phyloP scores from a whole-genome alignment of 371 early-diverging fungal genomes.

The Umbelopsis sp. region DNA sequence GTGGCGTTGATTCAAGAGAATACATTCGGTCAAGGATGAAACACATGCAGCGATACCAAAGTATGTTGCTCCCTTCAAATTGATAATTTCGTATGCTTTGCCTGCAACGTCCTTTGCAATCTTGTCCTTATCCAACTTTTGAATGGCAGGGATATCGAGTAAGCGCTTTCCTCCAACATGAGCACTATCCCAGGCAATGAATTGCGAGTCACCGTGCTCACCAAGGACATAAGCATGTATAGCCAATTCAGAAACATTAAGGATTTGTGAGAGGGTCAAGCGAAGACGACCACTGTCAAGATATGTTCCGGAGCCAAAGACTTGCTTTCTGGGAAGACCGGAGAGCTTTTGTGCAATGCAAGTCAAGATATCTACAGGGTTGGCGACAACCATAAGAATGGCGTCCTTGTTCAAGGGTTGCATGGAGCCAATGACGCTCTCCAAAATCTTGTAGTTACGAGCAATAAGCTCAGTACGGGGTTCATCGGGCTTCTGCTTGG shows the following conservation, averaged over 20 bases:
- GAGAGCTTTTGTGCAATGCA: slow-evolving; percentile 80
- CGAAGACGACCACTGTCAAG: slow-evolving; percentile 82
- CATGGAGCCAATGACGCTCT: slow-evolving; percentile 70
- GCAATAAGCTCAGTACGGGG: slow-evolving; percentile 75
- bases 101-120: slow-evolving; percentile 61
- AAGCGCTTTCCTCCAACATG: slow-evolving; percentile 77
- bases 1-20: slow-evolving; percentile 66
- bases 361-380: slow-evolving; percentile 85
- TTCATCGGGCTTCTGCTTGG: slow-evolving; percentile 82
- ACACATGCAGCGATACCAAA: slow-evolving; percentile 88
- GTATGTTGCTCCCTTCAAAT: slow-evolving; percentile 85
- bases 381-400: slow-evolving; percentile 79
- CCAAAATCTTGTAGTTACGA: slow-evolving; percentile 79
- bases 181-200: slow-evolving; percentile 82
- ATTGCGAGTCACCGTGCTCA: slow-evolving; percentile 88
- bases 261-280: slow-evolving; percentile 58
- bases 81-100: slow-evolving; percentile 87
- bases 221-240: slow-evolving; percentile 85
- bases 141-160: slow-evolving; percentile 63
- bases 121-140: slow-evolving; percentile 52
- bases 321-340: slow-evolving; percentile 77
- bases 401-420: slow-evolving; percentile 75
- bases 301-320: slow-evolving; percentile 88
- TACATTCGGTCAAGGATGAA: slow-evolving; percentile 68
- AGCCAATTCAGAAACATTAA: slow-evolving; percentile 69